Evolutionary conservation across 805 yeast genomes (phyloP).

Genomic region (Danielia reshetovae): DNA sequence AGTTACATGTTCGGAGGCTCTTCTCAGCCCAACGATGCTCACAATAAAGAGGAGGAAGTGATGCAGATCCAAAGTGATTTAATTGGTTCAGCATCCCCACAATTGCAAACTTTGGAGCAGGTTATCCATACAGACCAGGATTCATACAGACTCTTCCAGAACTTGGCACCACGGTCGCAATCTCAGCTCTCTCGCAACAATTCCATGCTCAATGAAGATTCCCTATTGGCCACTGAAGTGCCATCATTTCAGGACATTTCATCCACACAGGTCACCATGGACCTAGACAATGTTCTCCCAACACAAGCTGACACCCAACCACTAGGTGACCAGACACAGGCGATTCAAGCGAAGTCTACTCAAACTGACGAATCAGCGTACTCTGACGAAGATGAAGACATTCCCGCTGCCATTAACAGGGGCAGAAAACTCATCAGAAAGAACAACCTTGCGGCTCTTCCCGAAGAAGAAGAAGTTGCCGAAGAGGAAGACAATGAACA

Average conservation of each 20-base stretch:
- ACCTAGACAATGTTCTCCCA: conserved; percentile 8
- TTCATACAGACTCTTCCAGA: conserved; percentile 20
- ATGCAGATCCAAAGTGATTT: conserved; percentile 15
- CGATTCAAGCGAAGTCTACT: conserved; percentile 2
- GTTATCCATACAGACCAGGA: background rate
- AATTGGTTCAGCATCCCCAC: conserved; percentile 9
- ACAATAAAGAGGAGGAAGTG: conserved; percentile 6
- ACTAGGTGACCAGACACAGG: conserved; percentile 3
- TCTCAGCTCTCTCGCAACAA: conserved; percentile 5
- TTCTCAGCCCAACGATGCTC: conserved; percentile 3
- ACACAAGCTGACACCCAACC: conserved; percentile 16
- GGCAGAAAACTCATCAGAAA: conserved; percentile 22
- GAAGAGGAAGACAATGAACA: conserved; percentile 21
- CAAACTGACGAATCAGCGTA: conserved; percentile 5
- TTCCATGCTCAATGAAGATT: conserved; percentile 5
- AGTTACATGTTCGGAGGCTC: conserved; percentile 17
- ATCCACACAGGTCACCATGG: conserved; percentile 14
- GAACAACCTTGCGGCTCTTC: conserved; percentile 9
- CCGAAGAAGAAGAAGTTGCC: conserved; percentile 15
- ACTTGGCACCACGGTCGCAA: conserved; percentile 24
- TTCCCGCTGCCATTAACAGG: conserved; percentile 19
- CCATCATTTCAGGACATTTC: conserved; percentile 22
- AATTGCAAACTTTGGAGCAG: background rate
- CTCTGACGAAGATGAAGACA: conserved; percentile 24
- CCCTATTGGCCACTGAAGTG: conserved; percentile 8